Conservation (phyloP, 768 basidiomycete species). For the Filobasidium wieringae region DNA sequence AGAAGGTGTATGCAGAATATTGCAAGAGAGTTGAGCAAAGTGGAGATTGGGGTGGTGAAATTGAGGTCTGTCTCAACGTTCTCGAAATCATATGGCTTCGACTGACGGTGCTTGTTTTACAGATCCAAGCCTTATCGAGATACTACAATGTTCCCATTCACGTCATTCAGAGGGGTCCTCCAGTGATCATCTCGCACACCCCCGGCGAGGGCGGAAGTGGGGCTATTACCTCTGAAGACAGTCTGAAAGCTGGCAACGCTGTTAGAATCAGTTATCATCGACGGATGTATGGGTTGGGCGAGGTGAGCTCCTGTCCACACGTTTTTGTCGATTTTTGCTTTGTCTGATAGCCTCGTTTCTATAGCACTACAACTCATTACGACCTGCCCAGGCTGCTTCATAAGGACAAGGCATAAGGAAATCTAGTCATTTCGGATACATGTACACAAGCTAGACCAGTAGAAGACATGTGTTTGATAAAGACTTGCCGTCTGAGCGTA, state of each 20-base stretch:
- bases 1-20: constrained; percentile 53
- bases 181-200: constrained; percentile 71
- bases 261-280: constrained; percentile 82
- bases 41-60: constrained; percentile 93
- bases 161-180: constrained; percentile 71
- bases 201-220: constrained; percentile 42
- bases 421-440: too few species aligned
- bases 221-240: constrained; percentile 33
- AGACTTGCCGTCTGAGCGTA: too few species aligned
- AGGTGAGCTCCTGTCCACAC: constrained; percentile 48
- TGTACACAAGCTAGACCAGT: too few species aligned
- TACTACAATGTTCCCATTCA: constrained; percentile 75
- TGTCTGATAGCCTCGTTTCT: not conserved
- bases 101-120: not conserved
- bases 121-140: constrained; percentile 72
- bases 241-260: constrained; percentile 39
- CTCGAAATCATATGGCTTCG: not conserved
- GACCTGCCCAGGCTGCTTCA: not conserved
- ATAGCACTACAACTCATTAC: constrained; percentile 17
- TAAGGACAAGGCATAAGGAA: too few species aligned
- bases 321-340: not conserved
- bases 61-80: constrained; percentile 47
- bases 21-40: constrained; percentile 68
- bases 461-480: too few species aligned
- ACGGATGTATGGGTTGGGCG: constrained; percentile 87